phyloP scores from a whole-genome alignment of 2,329 filamentous ascomycete genomes.

The Fusarium redolens region DNA sequence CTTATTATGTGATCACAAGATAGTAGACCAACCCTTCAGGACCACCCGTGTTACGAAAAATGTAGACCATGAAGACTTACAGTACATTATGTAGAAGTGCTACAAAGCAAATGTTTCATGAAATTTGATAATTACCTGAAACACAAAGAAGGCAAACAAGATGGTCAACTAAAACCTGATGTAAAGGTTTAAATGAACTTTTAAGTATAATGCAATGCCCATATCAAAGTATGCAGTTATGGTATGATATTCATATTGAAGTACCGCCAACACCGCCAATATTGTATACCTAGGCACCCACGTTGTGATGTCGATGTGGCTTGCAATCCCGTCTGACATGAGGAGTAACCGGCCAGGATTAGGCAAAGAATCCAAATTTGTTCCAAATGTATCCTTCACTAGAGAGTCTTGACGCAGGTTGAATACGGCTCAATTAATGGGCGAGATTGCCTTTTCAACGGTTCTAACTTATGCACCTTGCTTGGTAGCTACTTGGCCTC shows the following conservation, averaged over 20 bases:
- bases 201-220: background rate
- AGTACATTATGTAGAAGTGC: background rate
- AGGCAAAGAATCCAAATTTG: background rate
- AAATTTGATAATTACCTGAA: background rate
- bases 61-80: background rate
- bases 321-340: conserved; percentile 3
- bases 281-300: background rate
- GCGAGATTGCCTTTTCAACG: background rate
- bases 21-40: no score
- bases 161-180: background rate
- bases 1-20: background rate
- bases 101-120: background rate
- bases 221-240: background rate
- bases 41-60: background rate
- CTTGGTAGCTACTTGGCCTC: background rate
- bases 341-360: conserved; percentile 8
- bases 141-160: background rate
- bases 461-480: background rate
- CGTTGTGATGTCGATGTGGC: conserved; percentile 6
- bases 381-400: conserved; percentile 19
- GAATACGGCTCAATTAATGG: background rate
- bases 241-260: background rate
- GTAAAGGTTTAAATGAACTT: background rate
- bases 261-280: background rate
- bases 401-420: conserved; percentile 9